These are phyloP conservation scores for Musa itinerans DNA, from an alignment of 176 grass and related monocot genomes.

Conservation along the genomic window DNA sequence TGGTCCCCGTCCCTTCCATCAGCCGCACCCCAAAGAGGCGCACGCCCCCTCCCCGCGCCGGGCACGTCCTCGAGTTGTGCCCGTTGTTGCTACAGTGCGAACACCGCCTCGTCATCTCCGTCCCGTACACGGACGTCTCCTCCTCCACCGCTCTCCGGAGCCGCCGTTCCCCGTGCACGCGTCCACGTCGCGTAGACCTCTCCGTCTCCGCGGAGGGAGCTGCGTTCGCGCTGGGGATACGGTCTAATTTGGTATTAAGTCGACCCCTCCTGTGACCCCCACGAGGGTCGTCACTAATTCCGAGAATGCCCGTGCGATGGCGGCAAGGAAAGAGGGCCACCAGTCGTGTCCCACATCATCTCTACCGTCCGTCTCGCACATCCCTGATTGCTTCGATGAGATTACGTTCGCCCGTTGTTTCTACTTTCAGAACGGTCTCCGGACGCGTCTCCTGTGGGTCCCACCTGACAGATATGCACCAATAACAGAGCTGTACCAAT, in stretches of 20 bases:
- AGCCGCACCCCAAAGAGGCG: slow-evolving; percentile 75
- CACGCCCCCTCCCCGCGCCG: slow-evolving; percentile 29
- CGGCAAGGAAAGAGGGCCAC: background rate
- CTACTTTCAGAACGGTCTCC: too few species aligned
- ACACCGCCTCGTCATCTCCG: slow-evolving; percentile 68
- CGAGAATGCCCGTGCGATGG: background rate
- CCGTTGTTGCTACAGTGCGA: slow-evolving; percentile 95
- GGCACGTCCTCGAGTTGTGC: slow-evolving; percentile 88
- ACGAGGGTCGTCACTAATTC: background rate
- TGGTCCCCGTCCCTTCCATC: slow-evolving; percentile 35
- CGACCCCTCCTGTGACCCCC: too few species aligned
- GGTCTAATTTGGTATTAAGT: too few species aligned
- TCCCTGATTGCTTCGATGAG: too few species aligned
- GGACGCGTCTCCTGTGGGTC: too few species aligned
- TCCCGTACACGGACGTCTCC: too few species aligned
- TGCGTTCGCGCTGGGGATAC: too few species aligned
- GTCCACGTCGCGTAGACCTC: background rate
- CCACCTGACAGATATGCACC: too few species aligned
- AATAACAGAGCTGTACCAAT: too few species aligned
- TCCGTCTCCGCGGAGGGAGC: too few species aligned
- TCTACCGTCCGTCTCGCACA: background rate
- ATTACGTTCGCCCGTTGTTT: too few species aligned
- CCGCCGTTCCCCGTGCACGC: background rate
- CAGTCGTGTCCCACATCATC: background rate
- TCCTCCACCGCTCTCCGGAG: background rate